These are phyloP conservation scores for Betula pendula DNA, from an alignment of 306 rosid species.

Conservation along the genomic window DNA sequence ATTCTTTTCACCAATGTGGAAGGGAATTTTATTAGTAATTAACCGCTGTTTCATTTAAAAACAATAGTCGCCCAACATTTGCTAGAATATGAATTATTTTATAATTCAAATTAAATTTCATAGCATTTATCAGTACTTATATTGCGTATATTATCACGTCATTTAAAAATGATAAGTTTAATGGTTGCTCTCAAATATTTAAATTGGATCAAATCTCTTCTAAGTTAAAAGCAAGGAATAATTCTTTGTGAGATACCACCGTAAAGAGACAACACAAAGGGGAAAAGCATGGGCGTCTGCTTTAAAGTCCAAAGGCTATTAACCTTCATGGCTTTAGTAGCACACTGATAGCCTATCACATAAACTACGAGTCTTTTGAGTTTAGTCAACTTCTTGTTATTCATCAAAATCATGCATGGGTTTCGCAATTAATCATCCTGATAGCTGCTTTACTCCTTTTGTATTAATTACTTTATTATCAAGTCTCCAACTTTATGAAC, in stretches of 20 bases:
- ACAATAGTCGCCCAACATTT: too few relatives aligned
- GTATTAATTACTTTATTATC: background rate
- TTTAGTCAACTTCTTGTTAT: constrained; percentile 32
- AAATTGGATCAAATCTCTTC: too few relatives aligned
- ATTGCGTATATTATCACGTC: too few relatives aligned
- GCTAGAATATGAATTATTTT: too few relatives aligned
- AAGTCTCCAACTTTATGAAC: background rate
- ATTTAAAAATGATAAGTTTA: too few relatives aligned
- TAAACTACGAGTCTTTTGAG: background rate
- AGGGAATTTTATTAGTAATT: too few relatives aligned
- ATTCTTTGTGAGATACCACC: constrained; percentile 38
- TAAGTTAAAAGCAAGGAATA: constrained; percentile 7
- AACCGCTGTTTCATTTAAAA: too few relatives aligned
- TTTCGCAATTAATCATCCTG: constrained; percentile 7
- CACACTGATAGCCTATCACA: constrained; percentile 57
- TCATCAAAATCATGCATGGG: background rate
- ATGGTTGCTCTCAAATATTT: too few relatives aligned
- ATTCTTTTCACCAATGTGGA: too few relatives aligned
- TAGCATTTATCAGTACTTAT: too few relatives aligned
- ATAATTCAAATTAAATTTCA: too few relatives aligned
- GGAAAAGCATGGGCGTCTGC: constrained; percentile 29
- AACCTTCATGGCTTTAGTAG: background rate
- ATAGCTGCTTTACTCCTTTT: constrained; percentile 14
- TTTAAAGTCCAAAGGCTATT: background rate
- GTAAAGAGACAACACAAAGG: constrained; percentile 1